Evolutionary conservation across 2,329 filamentous ascomycete species (phyloP).

Genomic region (Fusarium torreyae): DNA sequence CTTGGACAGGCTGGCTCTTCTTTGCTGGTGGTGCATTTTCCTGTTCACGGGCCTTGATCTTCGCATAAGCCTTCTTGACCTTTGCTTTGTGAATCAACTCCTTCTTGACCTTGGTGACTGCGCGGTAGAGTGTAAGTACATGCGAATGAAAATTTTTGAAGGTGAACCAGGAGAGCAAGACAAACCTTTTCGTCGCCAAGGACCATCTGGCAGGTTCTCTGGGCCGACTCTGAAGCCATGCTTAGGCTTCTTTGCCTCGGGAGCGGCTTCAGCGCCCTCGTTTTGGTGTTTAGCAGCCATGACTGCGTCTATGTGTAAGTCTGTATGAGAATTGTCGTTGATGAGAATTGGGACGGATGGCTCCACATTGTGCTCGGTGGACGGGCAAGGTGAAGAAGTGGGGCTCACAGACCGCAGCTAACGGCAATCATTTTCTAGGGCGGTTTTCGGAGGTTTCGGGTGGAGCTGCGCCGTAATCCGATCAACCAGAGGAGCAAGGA

Average conservation of each 20-base stretch:
- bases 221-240: constrained; percentile 91
- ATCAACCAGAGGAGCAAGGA: constrained; percentile 6
- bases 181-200: constrained; percentile 82
- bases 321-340: constrained; percentile 39
- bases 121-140: constrained; percentile 37
- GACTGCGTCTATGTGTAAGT: constrained; percentile 28
- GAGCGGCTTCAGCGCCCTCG: constrained; percentile 50
- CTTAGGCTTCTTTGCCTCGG: constrained; percentile 66
- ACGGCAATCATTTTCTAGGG: constrained; percentile 4
- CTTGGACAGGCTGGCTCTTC: constrained; percentile 27
- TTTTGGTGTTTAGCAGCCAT: constrained; percentile 55
- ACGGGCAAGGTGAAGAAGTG: constrained; percentile 29
- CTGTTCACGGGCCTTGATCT: constrained; percentile 75
- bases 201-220: constrained; percentile 90
- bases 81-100: constrained; percentile 93
- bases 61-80: constrained; percentile 91
- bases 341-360: constrained; percentile 39
- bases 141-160: constrained; percentile 38
- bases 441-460: constrained; percentile 28
- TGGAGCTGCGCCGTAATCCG: constrained; percentile 27
- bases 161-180: constrained; percentile 16
- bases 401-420: constrained; percentile 18
- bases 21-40: constrained; percentile 44
- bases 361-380: constrained; percentile 33
- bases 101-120: constrained; percentile 90